phyloP scores from a whole-genome alignment of 164 flowering plant species.

The Annona squamosa region DNA sequence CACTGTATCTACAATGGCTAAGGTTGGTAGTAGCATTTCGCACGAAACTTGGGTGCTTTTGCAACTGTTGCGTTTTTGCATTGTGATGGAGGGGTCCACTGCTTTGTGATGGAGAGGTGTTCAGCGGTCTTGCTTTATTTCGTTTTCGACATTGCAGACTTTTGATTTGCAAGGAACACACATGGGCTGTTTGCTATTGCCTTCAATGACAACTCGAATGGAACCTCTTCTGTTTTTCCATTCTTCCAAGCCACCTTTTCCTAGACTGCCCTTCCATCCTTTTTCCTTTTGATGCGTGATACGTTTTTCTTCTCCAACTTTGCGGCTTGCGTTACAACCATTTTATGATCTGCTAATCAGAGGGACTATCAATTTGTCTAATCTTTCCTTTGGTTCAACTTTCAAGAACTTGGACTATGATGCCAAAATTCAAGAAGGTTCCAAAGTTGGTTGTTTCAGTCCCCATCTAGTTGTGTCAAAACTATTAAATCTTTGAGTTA shows the following conservation, averaged over 20 bases:
- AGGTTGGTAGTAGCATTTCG: background rate
- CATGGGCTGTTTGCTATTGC: background rate
- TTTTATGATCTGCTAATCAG: no score
- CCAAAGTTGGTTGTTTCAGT: no score
- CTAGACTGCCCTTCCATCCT: background rate
- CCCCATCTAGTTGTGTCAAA: no score
- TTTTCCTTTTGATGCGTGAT: no score
- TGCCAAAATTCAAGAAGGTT: no score
- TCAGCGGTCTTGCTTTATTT: background rate
- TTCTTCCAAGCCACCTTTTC: background rate
- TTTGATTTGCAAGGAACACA: background rate
- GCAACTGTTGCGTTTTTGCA: background rate
- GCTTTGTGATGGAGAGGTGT: background rate
- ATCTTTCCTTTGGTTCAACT: no score
- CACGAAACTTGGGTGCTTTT: background rate
- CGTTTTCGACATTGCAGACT: background rate
- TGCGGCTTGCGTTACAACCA: no score
- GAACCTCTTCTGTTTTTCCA: background rate
- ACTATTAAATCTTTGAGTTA: no score
- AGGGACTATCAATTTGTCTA: no score
- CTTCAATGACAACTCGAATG: background rate
- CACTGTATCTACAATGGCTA: background rate
- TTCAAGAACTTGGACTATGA: no score
- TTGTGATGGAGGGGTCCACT: background rate
- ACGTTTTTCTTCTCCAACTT: no score